Percentiles rank a stretch among this genome's conserved stretches.
Evolutionary conservation across 805 yeast genomes (phyloP).

Genomic region (Saturnispora ahearnii): DNA sequence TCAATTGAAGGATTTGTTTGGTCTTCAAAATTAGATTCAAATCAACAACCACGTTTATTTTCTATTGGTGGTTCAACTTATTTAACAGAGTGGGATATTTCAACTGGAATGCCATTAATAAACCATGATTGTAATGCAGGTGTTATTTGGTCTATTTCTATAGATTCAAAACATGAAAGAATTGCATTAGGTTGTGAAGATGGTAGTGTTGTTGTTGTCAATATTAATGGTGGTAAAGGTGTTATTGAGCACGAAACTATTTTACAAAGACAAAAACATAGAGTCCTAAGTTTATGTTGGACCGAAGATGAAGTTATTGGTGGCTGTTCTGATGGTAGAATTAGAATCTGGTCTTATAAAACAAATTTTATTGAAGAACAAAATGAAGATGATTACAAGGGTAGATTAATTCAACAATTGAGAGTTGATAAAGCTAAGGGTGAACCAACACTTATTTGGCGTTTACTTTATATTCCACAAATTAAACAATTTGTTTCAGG

Average conservation of each 20-base stretch:
- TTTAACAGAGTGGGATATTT: constrained; percentile 86
- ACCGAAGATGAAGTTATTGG: constrained; percentile 59
- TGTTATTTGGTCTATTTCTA: constrained; percentile 80
- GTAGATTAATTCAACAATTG: constrained; percentile 74
- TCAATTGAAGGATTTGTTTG: constrained; percentile 87
- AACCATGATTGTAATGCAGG: constrained; percentile 91
- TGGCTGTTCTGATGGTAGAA: constrained; percentile 92
- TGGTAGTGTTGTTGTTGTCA: constrained; percentile 77
- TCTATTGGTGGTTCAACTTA: constrained; percentile 91
- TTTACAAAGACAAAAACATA: constrained; percentile 73
- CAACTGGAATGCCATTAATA: constrained; percentile 58
- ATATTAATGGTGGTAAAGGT: constrained; percentile 83
- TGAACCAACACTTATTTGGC: constrained; percentile 90
- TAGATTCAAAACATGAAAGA: constrained; percentile 48
- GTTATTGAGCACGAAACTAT: constrained; percentile 65
- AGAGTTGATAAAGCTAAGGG: constrained; percentile 82
- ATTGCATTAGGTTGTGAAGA: constrained; percentile 93
- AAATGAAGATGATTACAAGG: constrained; percentile 26
- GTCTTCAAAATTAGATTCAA: constrained; percentile 40
- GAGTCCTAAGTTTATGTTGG: constrained; percentile 79
- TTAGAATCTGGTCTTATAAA: constrained; percentile 66
- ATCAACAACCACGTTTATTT: constrained; percentile 57
- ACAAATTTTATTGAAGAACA: constrained; percentile 20
- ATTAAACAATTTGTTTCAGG: constrained; percentile 82
- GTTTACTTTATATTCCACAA: constrained; percentile 53